Percentiles rank a stretch among this genome's conserved stretches.
Conservation (phyloP, 148 eudicot genomes). For the Talinum fruticosum region DNA sequence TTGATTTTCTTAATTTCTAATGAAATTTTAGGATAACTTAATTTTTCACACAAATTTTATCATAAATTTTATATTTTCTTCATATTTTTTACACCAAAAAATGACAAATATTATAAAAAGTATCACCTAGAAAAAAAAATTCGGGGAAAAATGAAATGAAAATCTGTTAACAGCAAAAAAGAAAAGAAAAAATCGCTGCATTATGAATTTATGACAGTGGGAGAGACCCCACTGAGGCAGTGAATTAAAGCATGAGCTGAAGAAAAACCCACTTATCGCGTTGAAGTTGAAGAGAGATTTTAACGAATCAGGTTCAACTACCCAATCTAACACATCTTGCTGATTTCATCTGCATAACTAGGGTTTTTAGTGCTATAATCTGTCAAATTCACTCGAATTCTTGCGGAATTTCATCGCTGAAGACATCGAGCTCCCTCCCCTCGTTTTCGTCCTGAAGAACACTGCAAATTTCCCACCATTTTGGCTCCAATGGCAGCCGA, state of each 20-base stretch:
- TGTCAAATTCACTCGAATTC: neutral
- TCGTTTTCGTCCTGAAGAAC: neutral
- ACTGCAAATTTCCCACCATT: neutral
- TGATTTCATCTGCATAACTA: neutral
- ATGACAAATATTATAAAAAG: too few relatives aligned
- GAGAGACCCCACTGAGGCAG: neutral
- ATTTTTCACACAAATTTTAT: too few relatives aligned
- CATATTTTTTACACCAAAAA: too few relatives aligned
- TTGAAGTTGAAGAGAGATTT: neutral
- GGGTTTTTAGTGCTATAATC: neutral
- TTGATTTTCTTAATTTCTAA: too few relatives aligned
- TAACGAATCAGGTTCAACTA: neutral
- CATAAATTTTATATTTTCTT: too few relatives aligned
- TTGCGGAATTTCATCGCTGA: neutral
- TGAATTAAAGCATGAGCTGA: too few relatives aligned
- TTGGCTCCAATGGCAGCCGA: slow-evolving; percentile 40
- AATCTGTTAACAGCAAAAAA: too few relatives aligned
- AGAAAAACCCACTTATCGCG: neutral
- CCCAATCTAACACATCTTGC: neutral
- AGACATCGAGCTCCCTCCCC: neutral
- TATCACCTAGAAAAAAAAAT: too few relatives aligned
- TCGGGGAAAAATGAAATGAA: too few relatives aligned
- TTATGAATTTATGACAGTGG: neutral
- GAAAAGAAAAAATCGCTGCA: neutral
- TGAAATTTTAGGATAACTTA: too few relatives aligned